Percentiles rank a stretch among this genome's conserved stretches.
Evolutionary conservation across 2,329 filamentous ascomycete genomes (phyloP).

Genomic region (Xylariales sp.): DNA sequence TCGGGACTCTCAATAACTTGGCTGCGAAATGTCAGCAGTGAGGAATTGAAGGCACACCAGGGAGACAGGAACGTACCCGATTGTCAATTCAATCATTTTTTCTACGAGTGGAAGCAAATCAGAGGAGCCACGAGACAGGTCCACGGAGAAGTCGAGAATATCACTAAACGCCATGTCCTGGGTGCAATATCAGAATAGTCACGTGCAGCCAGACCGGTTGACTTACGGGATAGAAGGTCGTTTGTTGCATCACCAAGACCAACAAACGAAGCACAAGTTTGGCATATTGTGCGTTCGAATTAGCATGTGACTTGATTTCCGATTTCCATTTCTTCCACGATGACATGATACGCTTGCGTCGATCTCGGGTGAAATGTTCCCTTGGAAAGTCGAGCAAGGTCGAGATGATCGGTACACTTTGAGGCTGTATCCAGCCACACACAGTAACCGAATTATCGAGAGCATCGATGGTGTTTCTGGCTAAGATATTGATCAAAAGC

Average conservation of each 20-base stretch:
- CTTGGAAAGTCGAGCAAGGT: constrained; percentile 22
- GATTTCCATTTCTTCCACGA: constrained; percentile 26
- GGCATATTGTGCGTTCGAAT: constrained; percentile 18
- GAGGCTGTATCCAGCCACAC: constrained; percentile 21
- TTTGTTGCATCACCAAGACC: constrained; percentile 24
- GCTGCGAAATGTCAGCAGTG: constrained; percentile 11
- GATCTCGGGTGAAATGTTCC: constrained; percentile 23
- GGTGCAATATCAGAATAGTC: constrained; percentile 11
- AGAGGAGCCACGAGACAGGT: constrained; percentile 12
- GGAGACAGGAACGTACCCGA: constrained; percentile 22
- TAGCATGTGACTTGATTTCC: constrained; percentile 15
- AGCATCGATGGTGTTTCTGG: constrained; percentile 17
- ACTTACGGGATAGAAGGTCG: constrained; percentile 27
- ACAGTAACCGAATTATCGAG: constrained; percentile 17
- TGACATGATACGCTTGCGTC: constrained; percentile 26
- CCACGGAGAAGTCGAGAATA: constrained; percentile 20
- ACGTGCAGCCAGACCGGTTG: too few species aligned
- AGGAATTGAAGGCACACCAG: too few species aligned
- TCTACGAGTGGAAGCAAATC: constrained; percentile 16
- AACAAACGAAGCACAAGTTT: constrained; percentile 22
- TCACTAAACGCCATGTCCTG: constrained; percentile 27
- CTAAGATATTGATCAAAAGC: constrained; percentile 20
- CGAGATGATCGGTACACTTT: constrained; percentile 16
- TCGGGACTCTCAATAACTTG: constrained; percentile 21
- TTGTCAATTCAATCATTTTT: constrained; percentile 21